These are phyloP conservation scores for Ceriops zippeliana DNA, from an alignment of 345 rosid genomes.

Conservation along the genomic window DNA sequence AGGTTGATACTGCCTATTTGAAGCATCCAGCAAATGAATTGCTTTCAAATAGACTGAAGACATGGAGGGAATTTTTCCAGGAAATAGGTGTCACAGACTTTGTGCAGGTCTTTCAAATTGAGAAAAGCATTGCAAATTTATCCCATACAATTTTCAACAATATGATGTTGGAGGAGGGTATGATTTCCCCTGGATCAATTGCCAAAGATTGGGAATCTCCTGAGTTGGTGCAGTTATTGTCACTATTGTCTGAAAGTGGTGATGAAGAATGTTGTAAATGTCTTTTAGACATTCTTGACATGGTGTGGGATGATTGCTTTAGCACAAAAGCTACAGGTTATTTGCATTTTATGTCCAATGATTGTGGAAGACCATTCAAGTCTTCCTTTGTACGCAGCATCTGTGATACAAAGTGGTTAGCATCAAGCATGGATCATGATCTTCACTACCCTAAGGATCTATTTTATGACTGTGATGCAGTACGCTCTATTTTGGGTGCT, in stretches of 20 bases:
- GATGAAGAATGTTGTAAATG: conserved; percentile 48
- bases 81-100: conserved; percentile 85
- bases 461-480: conserved; percentile 76
- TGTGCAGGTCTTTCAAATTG: conserved; percentile 70
- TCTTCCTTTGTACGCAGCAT: conserved; percentile 69
- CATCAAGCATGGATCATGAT: conserved; percentile 59
- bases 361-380: conserved; percentile 39
- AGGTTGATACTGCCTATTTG: conserved; percentile 64
- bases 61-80: conserved; percentile 75
- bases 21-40: conserved; percentile 58
- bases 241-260: conserved; percentile 38
- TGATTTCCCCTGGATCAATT: conserved; percentile 33
- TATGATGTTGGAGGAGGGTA: conserved; percentile 29
- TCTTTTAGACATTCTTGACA: conserved; percentile 72
- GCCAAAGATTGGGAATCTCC: conserved; percentile 85
- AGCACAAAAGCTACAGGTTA: conserved; percentile 48
- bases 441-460: conserved; percentile 71
- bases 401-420: conserved; percentile 63
- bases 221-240: conserved; percentile 58
- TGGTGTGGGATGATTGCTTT: conserved; percentile 68
- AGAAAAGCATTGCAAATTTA: conserved; percentile 53
- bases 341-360: conserved; percentile 29
- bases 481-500: conserved; percentile 65
- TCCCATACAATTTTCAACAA: conserved; percentile 22
- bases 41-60: conserved; percentile 40